These are phyloP conservation scores for Leccinum fuscescens DNA, from an alignment of 1,284 basidiomycete genomes.

Conservation along the genomic window DNA sequence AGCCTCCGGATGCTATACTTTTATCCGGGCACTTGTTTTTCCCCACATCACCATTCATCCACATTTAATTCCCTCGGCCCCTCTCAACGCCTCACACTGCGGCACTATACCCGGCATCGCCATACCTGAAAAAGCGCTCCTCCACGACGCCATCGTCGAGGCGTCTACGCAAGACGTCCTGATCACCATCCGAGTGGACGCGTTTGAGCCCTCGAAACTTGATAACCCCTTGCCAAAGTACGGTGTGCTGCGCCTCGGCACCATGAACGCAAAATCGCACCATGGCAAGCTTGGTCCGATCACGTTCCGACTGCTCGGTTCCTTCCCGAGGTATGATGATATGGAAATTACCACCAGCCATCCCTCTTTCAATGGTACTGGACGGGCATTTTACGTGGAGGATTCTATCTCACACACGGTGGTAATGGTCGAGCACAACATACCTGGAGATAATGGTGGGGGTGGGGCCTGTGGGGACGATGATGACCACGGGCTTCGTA, in stretches of 20 bases:
- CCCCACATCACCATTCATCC: background rate
- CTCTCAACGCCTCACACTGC: conserved; percentile 14
- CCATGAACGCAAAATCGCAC: background rate
- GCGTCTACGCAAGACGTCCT: conserved; percentile 11
- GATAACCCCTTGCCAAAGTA: background rate
- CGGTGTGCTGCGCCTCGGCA: conserved; percentile 12
- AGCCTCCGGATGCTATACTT: conserved; percentile 6
- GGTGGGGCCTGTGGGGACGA: background rate
- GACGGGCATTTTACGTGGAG: conserved; percentile 9
- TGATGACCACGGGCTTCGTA: background rate
- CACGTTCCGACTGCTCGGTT: background rate
- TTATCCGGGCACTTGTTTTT: conserved; percentile 13
- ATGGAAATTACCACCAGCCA: background rate
- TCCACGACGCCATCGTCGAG: conserved; percentile 16
- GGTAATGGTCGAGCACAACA: conserved; percentile 16
- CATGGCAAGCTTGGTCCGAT: background rate
- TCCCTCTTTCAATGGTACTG: conserved; percentile 17
- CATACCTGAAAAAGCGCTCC: conserved; percentile 5
- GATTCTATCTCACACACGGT: background rate
- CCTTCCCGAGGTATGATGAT: background rate
- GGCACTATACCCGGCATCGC: conserved; percentile 3
- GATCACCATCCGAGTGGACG: conserved; percentile 7
- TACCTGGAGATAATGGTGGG: background rate
- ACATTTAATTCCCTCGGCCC: background rate
- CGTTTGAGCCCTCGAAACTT: conserved; percentile 4